phyloP scores from a whole-genome alignment of 2,329 filamentous ascomycete genomes.

The Exutisphaerella laricina region DNA sequence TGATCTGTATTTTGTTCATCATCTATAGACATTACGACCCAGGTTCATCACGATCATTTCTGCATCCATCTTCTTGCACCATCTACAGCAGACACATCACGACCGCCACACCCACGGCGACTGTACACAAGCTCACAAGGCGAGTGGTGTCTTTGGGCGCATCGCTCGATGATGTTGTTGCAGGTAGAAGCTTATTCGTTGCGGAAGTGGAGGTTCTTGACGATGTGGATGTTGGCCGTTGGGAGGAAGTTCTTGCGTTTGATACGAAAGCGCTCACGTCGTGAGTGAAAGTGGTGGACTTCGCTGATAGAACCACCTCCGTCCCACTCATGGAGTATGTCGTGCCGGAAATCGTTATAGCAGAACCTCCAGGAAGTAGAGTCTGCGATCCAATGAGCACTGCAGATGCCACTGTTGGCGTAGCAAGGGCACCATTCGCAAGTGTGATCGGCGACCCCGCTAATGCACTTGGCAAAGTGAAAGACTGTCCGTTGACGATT shows the following conservation, averaged over 20 bases:
- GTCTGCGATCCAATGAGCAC: constrained; percentile 9
- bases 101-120: neutral
- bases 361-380: constrained; percentile 15
- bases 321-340: constrained; percentile 12
- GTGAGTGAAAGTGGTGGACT: constrained; percentile 4
- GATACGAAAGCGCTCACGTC: neutral
- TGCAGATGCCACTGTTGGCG: constrained; percentile 7
- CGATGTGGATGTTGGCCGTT: no score
- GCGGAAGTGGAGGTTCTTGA: no score
- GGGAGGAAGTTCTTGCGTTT: neutral
- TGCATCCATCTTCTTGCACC: no score
- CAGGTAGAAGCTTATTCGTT: no score
- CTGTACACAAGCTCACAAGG: no score
- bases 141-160: no score
- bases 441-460: constrained; percentile 5
- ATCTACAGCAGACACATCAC: neutral
- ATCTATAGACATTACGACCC: neutral
- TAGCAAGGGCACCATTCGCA: constrained; percentile 10
- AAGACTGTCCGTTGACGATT: constrained; percentile 7
- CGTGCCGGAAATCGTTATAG: constrained; percentile 11
- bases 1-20: neutral
- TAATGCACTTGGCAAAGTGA: neutral
- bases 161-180: no score
- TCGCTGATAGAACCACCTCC: constrained; percentile 6
- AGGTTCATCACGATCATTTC: no score